Percentiles rank a stretch among this genome's conserved stretches.
Conservation (phyloP, 441 rosid species). For the Raphanus hybrid region DNA sequence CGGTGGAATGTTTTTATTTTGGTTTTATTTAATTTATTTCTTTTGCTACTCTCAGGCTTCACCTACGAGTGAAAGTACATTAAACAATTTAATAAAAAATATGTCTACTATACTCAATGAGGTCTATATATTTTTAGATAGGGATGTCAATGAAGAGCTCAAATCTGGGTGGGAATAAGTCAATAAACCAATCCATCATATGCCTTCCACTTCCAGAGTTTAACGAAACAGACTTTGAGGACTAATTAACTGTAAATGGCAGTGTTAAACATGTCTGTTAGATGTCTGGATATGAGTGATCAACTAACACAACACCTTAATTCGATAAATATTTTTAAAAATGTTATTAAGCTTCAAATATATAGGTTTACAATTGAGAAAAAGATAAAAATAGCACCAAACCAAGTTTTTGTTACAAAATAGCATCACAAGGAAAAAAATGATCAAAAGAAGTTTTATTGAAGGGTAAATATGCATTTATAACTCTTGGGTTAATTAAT, state of each 20-base stretch:
- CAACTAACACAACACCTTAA: no score
- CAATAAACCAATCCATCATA: neutral
- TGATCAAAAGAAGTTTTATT: no score
- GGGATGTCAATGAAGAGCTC: neutral
- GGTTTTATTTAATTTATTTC: neutral
- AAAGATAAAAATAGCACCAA: no score
- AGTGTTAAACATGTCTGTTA: neutral
- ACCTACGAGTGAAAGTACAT: neutral
- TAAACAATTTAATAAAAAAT: neutral
- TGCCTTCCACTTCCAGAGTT: neutral
- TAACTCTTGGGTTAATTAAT: no score
- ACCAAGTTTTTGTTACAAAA: no score
- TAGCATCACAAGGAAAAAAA: no score
- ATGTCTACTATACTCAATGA: neutral
- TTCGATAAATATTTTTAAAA: no score
- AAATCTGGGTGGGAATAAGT: neutral
- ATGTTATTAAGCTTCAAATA: no score
- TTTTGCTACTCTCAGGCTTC: neutral
- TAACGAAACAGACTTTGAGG: neutral
- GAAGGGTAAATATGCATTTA: no score
- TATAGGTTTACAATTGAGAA: no score
- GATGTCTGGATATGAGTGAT: neutral
- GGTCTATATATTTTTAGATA: neutral
- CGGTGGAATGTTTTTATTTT: slow-evolving; percentile 28
- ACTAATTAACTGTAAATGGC: neutral